Conservation (phyloP, 305 asterid genomes). For the Fraxinus sp. region DNA sequence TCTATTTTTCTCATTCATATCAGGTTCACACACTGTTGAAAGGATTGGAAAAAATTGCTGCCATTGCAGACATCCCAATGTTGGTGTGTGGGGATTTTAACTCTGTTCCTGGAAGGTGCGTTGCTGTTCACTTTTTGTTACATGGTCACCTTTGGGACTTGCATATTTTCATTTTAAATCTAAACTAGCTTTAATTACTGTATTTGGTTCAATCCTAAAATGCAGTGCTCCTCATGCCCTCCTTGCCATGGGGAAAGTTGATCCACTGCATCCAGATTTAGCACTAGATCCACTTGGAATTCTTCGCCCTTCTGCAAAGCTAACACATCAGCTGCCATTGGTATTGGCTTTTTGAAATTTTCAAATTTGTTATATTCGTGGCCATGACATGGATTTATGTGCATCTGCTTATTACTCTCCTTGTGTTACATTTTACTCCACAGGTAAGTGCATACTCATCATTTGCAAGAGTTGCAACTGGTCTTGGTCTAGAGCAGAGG, state of each 20-base stretch:
- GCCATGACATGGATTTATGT: conserved; percentile 4
- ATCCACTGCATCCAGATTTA: conserved; percentile 78
- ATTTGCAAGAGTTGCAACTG: conserved; percentile 69
- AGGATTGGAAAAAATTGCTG: conserved; percentile 96
- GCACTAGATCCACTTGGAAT: conserved; percentile 78
- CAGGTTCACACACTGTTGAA: conserved; percentile 90
- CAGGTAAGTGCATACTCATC: conserved; percentile 98
- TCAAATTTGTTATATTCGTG: not conserved
- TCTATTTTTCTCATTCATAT: conserved; percentile 18
- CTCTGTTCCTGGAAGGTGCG: conserved; percentile 88
- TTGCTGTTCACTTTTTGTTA: conserved; percentile 6
- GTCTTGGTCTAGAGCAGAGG: conserved; percentile 75
- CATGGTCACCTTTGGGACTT: not conserved
- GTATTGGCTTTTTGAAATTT: conserved; percentile 33
- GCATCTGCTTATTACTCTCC: conserved; percentile 5
- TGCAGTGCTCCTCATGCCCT: conserved; percentile 92
- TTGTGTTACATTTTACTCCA: conserved; percentile 18
- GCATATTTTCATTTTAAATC: not conserved
- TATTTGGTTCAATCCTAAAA: conserved; percentile 11
- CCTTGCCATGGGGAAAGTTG: conserved; percentile 93
- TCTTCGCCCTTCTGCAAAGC: conserved; percentile 62
- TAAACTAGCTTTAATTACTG: not conserved
- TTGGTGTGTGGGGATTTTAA: conserved; percentile 96
- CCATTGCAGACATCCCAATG: conserved; percentile 94
- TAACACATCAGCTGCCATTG: conserved; percentile 83